These are phyloP conservation scores for Nakazawaea ambrosiae DNA, from an alignment of 805 yeast genomes.

Conservation along the genomic window DNA sequence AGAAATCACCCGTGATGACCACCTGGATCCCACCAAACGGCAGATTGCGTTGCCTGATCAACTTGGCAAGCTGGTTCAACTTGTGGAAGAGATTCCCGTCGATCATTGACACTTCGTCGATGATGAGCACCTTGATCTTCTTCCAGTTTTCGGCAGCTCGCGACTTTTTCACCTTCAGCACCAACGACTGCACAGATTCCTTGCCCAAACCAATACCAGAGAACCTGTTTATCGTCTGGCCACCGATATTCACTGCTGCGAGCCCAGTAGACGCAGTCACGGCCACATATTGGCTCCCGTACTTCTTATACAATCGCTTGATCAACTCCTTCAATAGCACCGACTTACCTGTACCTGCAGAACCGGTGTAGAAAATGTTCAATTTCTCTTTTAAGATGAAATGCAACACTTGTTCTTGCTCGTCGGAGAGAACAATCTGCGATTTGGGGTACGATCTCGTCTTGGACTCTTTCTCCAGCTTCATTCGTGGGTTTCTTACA, in stretches of 20 bases:
- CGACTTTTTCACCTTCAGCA: conserved; percentile 41
- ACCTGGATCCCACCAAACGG: conserved; percentile 96
- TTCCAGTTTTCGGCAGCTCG: conserved; percentile 53
- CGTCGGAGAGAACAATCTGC: conserved; percentile 3
- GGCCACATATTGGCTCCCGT: conserved; percentile 52
- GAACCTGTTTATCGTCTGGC: conserved; percentile 79
- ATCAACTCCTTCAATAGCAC: conserved; percentile 62
- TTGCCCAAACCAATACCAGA: conserved; percentile 81
- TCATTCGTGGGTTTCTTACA: conserved; percentile 11
- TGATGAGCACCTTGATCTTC: conserved; percentile 58
- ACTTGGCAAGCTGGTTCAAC: conserved; percentile 61
- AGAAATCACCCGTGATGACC: conserved; percentile 90
- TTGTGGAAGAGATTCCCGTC: conserved; percentile 74
- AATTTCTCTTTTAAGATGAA: conserved; percentile 41
- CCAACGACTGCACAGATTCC: conserved; percentile 38
- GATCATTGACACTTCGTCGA: conserved; percentile 95
- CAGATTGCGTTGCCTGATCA: conserved; percentile 32
- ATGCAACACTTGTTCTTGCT: conserved; percentile 39
- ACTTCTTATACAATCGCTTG: conserved; percentile 34
- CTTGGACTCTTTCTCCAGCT: neutral
- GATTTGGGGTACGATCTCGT: neutral
- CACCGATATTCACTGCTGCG: conserved; percentile 93
- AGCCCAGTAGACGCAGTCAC: conserved; percentile 95
- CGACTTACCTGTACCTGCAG: conserved; percentile 88
- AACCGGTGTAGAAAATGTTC: conserved; percentile 71